phyloP scores from a whole-genome alignment of 148 eudicot genomes.

The Fagopyrum tataricum region DNA sequence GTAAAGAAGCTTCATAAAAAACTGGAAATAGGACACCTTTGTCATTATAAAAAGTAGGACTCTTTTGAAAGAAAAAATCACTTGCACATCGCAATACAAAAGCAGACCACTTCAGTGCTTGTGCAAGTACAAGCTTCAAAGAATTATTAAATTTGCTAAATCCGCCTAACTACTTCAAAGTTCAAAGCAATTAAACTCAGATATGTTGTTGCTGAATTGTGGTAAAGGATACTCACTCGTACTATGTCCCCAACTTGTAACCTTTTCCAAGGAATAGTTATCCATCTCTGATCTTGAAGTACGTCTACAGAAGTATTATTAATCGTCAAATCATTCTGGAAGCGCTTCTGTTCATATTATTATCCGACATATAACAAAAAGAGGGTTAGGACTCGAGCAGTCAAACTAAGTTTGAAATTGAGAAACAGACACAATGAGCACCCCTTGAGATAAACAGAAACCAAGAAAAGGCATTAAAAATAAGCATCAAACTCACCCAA shows the following conservation, averaged over 20 bases:
- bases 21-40: background rate
- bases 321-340: slow-evolving; percentile 83
- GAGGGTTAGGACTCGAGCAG: background rate
- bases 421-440: background rate
- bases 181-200: background rate
- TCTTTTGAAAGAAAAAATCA: background rate
- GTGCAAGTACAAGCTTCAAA: background rate
- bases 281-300: slow-evolving; percentile 71
- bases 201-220: background rate
- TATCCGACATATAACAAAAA: slow-evolving; percentile 5
- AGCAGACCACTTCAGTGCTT: background rate
- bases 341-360: slow-evolving; percentile 66
- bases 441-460: background rate
- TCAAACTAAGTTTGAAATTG: background rate
- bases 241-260: slow-evolving; percentile 93
- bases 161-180: background rate
- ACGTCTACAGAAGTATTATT: slow-evolving; percentile 70
- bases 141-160: background rate
- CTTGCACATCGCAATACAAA: background rate
- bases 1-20: background rate
- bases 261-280: slow-evolving; percentile 64
- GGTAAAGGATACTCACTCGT: slow-evolving; percentile 49
- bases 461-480: slow-evolving; percentile 7
- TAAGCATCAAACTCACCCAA: slow-evolving; percentile 61
- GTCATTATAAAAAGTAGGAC: background rate